Conservation (phyloP, 2,329 filamentous ascomycete genomes). For the Fusarium sp. region DNA sequence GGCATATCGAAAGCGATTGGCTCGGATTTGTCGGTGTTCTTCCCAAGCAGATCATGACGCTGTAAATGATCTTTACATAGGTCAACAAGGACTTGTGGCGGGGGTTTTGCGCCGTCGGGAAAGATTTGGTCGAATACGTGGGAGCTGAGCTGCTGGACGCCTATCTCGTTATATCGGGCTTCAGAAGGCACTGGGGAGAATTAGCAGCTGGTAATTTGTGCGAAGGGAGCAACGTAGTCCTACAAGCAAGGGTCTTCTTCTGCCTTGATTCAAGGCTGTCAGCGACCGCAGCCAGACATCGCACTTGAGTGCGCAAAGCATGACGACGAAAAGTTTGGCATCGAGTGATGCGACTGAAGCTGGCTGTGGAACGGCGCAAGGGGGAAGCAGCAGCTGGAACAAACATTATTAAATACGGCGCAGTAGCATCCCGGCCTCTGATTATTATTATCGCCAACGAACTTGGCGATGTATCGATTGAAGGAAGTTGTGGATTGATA, state of each 20-base stretch:
- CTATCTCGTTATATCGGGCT: constrained; percentile 89
- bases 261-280: constrained; percentile 35
- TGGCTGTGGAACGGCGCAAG: constrained; percentile 57
- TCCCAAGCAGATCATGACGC: constrained; percentile 88
- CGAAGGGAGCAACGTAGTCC: constrained; percentile 35
- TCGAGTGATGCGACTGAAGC: constrained; percentile 65
- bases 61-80: constrained; percentile 85
- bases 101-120: constrained; percentile 64
- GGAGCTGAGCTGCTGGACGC: constrained; percentile 90
- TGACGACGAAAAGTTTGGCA: constrained; percentile 57
- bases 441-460: constrained; percentile 7
- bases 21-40: constrained; percentile 80
- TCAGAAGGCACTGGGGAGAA: constrained; percentile 58
- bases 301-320: constrained; percentile 53
- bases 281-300: constrained; percentile 59
- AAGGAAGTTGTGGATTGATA: constrained; percentile 8
- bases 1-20: constrained; percentile 92
- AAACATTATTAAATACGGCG: constrained; percentile 48
- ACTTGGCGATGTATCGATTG: constrained; percentile 20
- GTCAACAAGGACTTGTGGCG: constrained; percentile 78
- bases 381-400: constrained; percentile 51
- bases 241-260: constrained; percentile 56
- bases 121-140: constrained; percentile 89
- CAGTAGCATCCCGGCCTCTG: constrained; percentile 44
- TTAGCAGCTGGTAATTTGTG: background rate